Conservation (phyloP, 768 basidiomycete genomes). For the Tulasnella sp. region DNA sequence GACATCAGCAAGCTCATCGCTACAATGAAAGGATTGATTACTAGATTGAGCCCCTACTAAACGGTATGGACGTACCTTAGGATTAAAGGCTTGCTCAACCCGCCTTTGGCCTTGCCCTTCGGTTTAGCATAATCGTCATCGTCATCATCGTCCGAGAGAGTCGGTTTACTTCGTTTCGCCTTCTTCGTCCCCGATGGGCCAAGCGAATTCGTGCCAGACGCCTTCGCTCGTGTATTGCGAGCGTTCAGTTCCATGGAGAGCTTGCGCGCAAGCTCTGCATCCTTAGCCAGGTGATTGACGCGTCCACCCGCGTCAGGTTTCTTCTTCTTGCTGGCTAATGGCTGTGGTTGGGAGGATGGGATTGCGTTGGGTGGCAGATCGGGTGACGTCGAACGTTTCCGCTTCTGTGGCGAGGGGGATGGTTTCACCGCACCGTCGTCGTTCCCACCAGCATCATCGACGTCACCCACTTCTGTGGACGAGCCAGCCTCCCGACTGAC, state of each 20-base stretch:
- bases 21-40: constrained; percentile 24
- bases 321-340: background rate
- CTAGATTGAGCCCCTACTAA: background rate
- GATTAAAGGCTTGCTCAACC: constrained; percentile 59
- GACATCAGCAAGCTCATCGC: constrained; percentile 60
- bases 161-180: constrained; percentile 43
- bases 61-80: constrained; percentile 42
- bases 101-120: constrained; percentile 52
- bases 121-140: constrained; percentile 31
- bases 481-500: constrained; percentile 30
- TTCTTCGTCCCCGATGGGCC: constrained; percentile 29
- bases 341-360: constrained; percentile 3
- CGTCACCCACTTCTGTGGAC: too few species aligned
- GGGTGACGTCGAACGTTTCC: constrained; percentile 7
- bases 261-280: constrained; percentile 59
- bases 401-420: constrained; percentile 9
- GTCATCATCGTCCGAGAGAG: constrained; percentile 33
- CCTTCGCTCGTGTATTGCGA: constrained; percentile 33
- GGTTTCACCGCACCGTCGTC: background rate
- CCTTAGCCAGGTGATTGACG: constrained; percentile 30
- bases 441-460: constrained; percentile 22
- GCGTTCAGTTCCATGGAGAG: constrained; percentile 57
- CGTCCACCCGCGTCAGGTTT: background rate
- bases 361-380: background rate
- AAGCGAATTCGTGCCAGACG: constrained; percentile 19